phyloP scores from a whole-genome alignment of 2,329 filamentous ascomycete genomes.

The Trichoderma sp. region DNA sequence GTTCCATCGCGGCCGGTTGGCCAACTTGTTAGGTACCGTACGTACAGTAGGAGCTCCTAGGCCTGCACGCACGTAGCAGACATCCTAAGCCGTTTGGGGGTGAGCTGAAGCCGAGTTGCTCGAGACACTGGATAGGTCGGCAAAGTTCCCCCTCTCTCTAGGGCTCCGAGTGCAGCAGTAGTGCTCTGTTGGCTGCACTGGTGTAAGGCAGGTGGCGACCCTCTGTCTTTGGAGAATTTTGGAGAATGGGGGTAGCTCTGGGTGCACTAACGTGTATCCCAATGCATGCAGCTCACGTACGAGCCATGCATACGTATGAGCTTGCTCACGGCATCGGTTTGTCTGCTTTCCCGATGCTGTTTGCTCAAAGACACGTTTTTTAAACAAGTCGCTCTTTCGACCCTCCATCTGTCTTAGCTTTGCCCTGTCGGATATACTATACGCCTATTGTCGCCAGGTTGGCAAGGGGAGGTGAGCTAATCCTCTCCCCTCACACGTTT shows the following conservation, averaged over 20 bases:
- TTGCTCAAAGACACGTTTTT: not conserved
- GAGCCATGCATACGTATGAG: not conserved
- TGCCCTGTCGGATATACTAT: not conserved
- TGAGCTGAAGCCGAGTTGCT: constrained; percentile 12
- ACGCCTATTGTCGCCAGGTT: not conserved
- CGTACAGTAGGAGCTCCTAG: not conserved
- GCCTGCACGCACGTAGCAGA: constrained; percentile 7
- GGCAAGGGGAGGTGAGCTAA: not conserved
- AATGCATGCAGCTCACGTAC: not conserved
- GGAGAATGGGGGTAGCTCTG: not conserved
- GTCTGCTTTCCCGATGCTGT: not conserved
- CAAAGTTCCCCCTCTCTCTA: constrained; percentile 21
- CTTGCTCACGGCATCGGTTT: not conserved
- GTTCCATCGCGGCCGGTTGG: constrained; percentile 13
- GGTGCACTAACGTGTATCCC: not conserved
- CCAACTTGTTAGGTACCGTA: not conserved
- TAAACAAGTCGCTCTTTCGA: not conserved
- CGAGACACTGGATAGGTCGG: constrained; percentile 14
- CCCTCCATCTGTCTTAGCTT: not conserved
- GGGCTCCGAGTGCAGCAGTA: constrained; percentile 12
- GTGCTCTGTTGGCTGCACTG: not conserved
- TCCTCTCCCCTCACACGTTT: not conserved
- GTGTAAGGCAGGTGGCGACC: not conserved
- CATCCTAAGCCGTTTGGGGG: constrained; percentile 4
- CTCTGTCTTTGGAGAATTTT: not conserved